Base-by-base conservation (phyloP, 176 grass and related monocot genomes). In the Raddia guianensis region DNA sequence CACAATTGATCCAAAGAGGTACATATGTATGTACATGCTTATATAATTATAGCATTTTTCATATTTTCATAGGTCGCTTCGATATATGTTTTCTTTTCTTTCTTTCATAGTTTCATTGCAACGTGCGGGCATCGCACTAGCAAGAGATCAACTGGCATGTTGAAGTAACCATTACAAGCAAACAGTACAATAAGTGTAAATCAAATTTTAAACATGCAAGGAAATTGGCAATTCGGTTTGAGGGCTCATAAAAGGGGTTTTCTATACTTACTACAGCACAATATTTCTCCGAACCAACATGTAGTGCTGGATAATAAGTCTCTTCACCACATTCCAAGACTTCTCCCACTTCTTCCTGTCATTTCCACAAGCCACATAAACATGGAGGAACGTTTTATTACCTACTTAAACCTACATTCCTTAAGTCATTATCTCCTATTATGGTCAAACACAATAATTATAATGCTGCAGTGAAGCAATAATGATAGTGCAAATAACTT, bases 231-330 rank as follows among this genome's bases (percentile, higher is more conserved):
- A 50, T 8, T 74, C 18, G 18, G 49, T 11, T 13, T 60, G 70
- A 75, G 37, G 37, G 37, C 11, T 33, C 3, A 70, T 40, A 37
- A 81, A 70, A 76, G 44, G 56, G 16, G 79, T 11, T 0, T 18
- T 19, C 2, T 59, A 76, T 79, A 83, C 78, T 75, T 94, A 98
- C 95, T 92, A 98, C 80, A 50, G 88, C 65, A 76, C 57, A 86
- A 34, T 86, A 91, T 68, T 83, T 86, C 58, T 84, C 80, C 32
- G 83, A 92, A 69, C 74, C 88, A 76, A 98, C 86, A 85, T 94
- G 90, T 63, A 94, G 77, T 89, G 95, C 95, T 77, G 95, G 87
- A 92, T 94, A 98, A 82, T 92, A 98, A 42, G 82, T 98, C 74
- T 94, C 92, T 91, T 94, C 92, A 42, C 95, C 95, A 85, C 84